phyloP scores from a whole-genome alignment of 208 protist species.

The Lotmaria passim region DNA sequence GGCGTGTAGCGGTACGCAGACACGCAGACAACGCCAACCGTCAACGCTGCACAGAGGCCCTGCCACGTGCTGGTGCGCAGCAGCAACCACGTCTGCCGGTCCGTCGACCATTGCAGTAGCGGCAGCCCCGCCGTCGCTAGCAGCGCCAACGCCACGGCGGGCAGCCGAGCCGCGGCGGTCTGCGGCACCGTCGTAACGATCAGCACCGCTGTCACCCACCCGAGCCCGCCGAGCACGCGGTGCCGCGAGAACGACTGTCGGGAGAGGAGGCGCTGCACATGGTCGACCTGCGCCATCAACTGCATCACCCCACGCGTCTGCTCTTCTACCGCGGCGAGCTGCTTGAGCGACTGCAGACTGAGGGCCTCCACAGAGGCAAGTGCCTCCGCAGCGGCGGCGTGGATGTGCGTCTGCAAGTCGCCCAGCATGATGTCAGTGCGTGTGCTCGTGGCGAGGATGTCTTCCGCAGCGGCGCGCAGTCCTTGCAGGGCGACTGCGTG shows the following conservation, averaged over 20 bases:
- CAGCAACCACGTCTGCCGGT: slow-evolving; percentile 5
- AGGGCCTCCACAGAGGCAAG: slow-evolving; percentile 40
- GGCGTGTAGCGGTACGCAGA: slow-evolving; percentile 36
- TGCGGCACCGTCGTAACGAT: slow-evolving; percentile 45
- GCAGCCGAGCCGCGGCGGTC: slow-evolving; percentile 60
- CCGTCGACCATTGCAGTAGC: slow-evolving; percentile 33
- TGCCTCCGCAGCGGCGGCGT: slow-evolving; percentile 33
- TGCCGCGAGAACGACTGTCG: slow-evolving; percentile 37
- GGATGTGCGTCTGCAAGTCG: slow-evolving; percentile 36
- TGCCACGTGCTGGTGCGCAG: slow-evolving; percentile 26
- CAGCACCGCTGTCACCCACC: slow-evolving; percentile 31
- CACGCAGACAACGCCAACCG: slow-evolving; percentile 22
- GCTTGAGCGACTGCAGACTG: slow-evolving; percentile 32
- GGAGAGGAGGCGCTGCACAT: slow-evolving; percentile 44
- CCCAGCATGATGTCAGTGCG: slow-evolving; percentile 32
- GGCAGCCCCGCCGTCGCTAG: slow-evolving; percentile 37
- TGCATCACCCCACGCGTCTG: slow-evolving; percentile 53
- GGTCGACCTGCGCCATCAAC: slow-evolving; percentile 59
- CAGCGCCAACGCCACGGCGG: slow-evolving; percentile 44
- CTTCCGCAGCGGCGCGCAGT: slow-evolving; percentile 24
- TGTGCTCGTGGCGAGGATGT: slow-evolving; percentile 31
- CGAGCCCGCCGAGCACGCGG: slow-evolving; percentile 24
- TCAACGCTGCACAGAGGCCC: slow-evolving; percentile 29
- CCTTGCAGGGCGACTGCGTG: slow-evolving; percentile 44
- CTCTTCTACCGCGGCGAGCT: slow-evolving; percentile 51